Evolutionary conservation across 129 eudicot genomes (phyloP).

Genomic region (Cynara cardunculus): DNA sequence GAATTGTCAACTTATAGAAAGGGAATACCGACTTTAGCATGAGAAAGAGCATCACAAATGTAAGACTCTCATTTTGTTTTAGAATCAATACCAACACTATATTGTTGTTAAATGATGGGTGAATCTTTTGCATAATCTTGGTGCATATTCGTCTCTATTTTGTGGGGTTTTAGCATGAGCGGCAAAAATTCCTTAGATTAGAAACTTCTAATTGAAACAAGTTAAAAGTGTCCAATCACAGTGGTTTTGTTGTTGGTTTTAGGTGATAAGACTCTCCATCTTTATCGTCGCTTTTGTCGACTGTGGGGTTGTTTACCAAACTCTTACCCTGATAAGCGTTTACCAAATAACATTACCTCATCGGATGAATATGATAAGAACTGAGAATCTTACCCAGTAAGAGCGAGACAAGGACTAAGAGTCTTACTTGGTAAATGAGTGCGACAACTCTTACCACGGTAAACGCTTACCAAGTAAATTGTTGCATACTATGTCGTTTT

Average conservation of each 20-base stretch:
- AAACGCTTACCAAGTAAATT: too few species aligned
- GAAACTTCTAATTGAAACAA: conserved; percentile 1
- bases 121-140: not conserved
- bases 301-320: too few species aligned
- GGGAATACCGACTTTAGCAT: conserved; percentile 38
- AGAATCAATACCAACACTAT: not conserved
- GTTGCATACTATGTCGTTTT: too few species aligned
- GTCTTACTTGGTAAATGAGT: too few species aligned
- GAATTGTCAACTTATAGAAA: conserved; percentile 72
- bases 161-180: conserved; percentile 1
- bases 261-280: conserved; percentile 4
- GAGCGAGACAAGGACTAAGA: too few species aligned
- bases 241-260: not conserved
- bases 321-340: too few species aligned
- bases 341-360: too few species aligned
- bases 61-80: conserved; percentile 33
- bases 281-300: too few species aligned
- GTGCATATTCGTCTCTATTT: conserved; percentile 13
- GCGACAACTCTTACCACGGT: too few species aligned
- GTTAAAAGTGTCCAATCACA: conserved; percentile 7
- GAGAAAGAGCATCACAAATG: conserved; percentile 96
- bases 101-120: not conserved
- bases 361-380: too few species aligned
- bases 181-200: not conserved
- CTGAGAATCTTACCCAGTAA: too few species aligned